Evolutionary conservation across 495 filamentous ascomycete genomes (phyloP).

Genomic region (Xylaria palmicola): DNA sequence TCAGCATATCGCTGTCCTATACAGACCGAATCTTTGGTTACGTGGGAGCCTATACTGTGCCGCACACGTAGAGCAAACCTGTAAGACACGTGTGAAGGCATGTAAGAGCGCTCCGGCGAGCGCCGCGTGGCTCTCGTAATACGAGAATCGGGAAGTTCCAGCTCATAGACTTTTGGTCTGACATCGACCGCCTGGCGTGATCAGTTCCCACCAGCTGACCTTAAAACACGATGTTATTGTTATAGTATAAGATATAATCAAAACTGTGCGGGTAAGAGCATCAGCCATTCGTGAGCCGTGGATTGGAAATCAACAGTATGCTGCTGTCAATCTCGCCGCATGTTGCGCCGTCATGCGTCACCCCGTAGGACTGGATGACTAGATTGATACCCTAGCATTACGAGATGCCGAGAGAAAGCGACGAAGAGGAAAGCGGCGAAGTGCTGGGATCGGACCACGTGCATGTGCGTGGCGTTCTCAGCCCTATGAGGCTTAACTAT

Average conservation of each 20-base stretch:
- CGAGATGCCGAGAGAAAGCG: not conserved
- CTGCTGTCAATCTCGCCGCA: not conserved
- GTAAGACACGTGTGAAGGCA: not conserved
- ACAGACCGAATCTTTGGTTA: not conserved
- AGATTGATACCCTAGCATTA: no score
- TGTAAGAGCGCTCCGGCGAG: not conserved
- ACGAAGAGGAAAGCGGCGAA: not conserved
- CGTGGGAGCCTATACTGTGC: no score
- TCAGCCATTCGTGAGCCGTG: not conserved
- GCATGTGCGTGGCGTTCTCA: not conserved
- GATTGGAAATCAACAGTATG: not conserved
- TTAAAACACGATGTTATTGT: not conserved
- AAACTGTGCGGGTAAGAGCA: no score
- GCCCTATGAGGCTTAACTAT: constrained; percentile 15
- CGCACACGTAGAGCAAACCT: no score
- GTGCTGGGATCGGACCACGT: not conserved
- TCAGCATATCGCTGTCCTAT: not conserved
- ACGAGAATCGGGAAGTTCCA: not conserved
- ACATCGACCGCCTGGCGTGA: not conserved
- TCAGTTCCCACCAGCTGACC: not conserved
- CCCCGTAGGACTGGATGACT: not conserved
- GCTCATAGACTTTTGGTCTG: not conserved
- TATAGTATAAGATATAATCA: no score
- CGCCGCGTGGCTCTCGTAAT: not conserved
- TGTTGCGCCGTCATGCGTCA: not conserved